Base-by-base conservation (phyloP, 1,284 basidiomycete genomes). In the Lentinus polychrous region DNA sequence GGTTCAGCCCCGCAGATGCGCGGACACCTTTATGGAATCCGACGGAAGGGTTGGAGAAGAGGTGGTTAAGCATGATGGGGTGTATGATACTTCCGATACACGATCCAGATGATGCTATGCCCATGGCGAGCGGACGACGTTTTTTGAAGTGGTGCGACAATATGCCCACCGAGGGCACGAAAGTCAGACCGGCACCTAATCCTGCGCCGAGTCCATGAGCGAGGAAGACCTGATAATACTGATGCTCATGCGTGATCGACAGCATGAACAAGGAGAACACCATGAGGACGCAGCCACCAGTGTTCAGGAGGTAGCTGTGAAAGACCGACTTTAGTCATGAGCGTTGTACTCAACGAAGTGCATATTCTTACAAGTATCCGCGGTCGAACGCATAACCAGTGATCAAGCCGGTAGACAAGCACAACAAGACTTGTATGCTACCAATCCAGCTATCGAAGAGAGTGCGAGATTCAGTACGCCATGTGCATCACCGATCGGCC, bases 11-110 rank as follows among this genome's bases (percentile, higher is more conserved):
- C 14, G 41, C 51, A 31, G 55, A 40, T 32, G 55, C 44, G 43
- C 50, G 39, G 1, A 75, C 71, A 22, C 71, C 70, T 45, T 67
- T 67, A 36, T 64, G 66, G 53, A 76, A 78, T 0, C 72, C 71
- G 2, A 66, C 57, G 2, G 62, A 54, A 38, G 59, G 40, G 14
- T 40, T 15, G 49, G 69, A 61, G 51, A 77, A 71, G 20, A 59
- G 59, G 18, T 73, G 15, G 8, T 23, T 11, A 7, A 24, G 41
- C 41, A 43, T 43, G n/a, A 43, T 43, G n/a, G 42, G 42, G n/a
- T 43, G 31, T 15, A 43, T 20, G 24, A 43, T 31, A 23, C 42
- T 23, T 43, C 42, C 42, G 42, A 43, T 8, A 12, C 22, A 43
- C 3, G 50, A 50, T 60, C 65, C 64, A 12, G 61, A 57, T 34